Evolutionary conservation across 306 rosid genomes (phyloP), one percentile per base, ranked within the genome.

Genomic region (Cercis canadensis): DNA sequence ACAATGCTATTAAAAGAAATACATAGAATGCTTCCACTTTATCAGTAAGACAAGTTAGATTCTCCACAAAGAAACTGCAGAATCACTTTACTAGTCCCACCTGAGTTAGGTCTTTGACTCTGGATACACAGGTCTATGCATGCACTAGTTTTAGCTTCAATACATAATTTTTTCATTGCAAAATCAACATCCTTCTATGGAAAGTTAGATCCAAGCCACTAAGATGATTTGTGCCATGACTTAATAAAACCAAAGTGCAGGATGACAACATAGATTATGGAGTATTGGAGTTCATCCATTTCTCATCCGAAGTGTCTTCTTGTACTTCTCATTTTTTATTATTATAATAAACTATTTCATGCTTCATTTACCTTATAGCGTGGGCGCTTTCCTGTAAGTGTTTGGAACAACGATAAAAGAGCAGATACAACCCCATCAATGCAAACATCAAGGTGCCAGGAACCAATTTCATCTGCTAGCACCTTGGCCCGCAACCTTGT

Each of bases 361-460:
- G 72, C 64, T 31, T 81, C 44, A 68, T 65, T 80, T 85, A 90
- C 99, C 96, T 87, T 94, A 70, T 89, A 94, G 24, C 61, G 88
- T 14, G 86, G 96, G 17, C 76, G 72, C 69, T 87, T 91, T 79
- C 99, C 99, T 1, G 97, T 87, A 43, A 94, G 92, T 33, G 91
- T 72, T 75, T 91, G 91, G 63, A 94, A 91, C 78, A 94, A 60
- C 9, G 91, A 81, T 50, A 94, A 73, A 68, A 94, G 76, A 16
- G 97, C 77, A 14, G 92, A 86, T 37, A 91, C 74, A 79, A 94
- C 92, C 65, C 79, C 86, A 63, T 94, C 99, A 36, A 94, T 94
- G 86, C 78, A 75, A 70, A 94, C 88, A 56, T 93, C 86, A 76
- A 93, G 97, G 84, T 93, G 98, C 98, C 98, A 93, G 8, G 98